phyloP scores from a whole-genome alignment of 306 rosid species.

The Gynostemma pentaphyllum region DNA sequence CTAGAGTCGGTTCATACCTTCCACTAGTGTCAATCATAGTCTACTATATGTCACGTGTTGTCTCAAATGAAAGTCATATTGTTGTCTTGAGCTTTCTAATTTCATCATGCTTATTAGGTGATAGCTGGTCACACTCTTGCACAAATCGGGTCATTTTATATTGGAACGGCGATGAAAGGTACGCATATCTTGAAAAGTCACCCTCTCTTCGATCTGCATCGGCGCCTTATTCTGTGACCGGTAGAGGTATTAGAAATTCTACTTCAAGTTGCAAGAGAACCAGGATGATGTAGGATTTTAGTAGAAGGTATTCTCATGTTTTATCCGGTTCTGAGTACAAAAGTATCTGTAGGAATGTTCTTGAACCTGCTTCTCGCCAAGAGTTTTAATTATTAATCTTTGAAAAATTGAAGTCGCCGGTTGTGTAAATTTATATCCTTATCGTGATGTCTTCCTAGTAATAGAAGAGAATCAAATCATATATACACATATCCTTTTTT shows the following conservation, averaged over 20 bases:
- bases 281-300: slow-evolving; percentile 35
- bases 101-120: slow-evolving; percentile 41
- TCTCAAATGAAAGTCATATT: background rate
- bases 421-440: background rate
- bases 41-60: background rate
- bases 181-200: slow-evolving; percentile 69
- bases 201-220: slow-evolving; percentile 63
- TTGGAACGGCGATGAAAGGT: slow-evolving; percentile 63
- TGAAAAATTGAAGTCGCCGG: background rate
- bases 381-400: too few species aligned
- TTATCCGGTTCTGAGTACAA: background rate
- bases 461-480: too few species aligned
- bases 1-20: background rate
- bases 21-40: background rate
- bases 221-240: slow-evolving; percentile 60
- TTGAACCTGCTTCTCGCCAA: background rate
- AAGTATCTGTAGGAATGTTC: background rate
- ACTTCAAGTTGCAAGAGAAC: slow-evolving; percentile 38
- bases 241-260: slow-evolving; percentile 54
- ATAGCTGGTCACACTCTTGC: slow-evolving; percentile 95
- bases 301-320: background rate
- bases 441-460: background rate
- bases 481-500: too few species aligned
- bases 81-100: slow-evolving; percentile 14
- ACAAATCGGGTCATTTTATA: slow-evolving; percentile 72